phyloP scores from a whole-genome alignment of 164 flowering plant genomes.

The Nymphaea colorata region DNA sequence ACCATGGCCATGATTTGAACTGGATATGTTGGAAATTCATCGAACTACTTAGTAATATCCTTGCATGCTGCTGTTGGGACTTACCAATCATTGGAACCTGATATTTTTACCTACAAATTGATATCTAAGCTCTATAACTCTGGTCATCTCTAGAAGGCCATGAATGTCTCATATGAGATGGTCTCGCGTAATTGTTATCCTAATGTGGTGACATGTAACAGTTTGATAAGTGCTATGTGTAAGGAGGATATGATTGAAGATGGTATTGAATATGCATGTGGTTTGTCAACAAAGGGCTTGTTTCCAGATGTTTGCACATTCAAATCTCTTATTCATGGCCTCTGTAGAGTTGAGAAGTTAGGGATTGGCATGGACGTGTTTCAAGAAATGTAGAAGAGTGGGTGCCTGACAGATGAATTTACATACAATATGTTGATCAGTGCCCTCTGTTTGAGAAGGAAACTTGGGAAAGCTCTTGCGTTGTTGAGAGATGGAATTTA shows the following conservation, averaged over 20 bases:
- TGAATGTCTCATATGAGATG: conserved; percentile 63
- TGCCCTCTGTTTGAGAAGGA: conserved; percentile 45
- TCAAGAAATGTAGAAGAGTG: conserved; percentile 58
- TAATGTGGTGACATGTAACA: conserved; percentile 65
- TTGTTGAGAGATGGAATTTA: conserved; percentile 74
- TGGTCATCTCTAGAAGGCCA: conserved; percentile 51
- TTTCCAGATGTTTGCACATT: conserved; percentile 73
- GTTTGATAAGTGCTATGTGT: conserved; percentile 64
- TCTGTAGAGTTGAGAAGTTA: conserved; percentile 40
- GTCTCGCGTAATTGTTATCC: conserved; percentile 50
- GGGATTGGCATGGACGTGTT: conserved; percentile 50
- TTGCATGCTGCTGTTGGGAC: too few species aligned
- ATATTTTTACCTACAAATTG: conserved; percentile 59
- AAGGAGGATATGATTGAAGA: conserved; percentile 57
- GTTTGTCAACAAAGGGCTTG: conserved; percentile 49
- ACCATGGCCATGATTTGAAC: too few species aligned
- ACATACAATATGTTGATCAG: conserved; percentile 74
- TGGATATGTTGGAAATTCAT: too few species aligned
- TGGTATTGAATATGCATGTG: conserved; percentile 55
- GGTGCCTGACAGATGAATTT: conserved; percentile 68
- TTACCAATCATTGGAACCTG: conserved; percentile 80
- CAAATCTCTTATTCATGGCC: conserved; percentile 73
- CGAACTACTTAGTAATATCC: too few species aligned
- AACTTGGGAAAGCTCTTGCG: conserved; percentile 46
- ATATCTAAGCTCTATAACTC: conserved; percentile 65